Evolutionary conservation across 73 alveolate genomes (phyloP), one percentile per base, ranked within the genome.

Genomic region (Symbiodinium natans): DNA sequence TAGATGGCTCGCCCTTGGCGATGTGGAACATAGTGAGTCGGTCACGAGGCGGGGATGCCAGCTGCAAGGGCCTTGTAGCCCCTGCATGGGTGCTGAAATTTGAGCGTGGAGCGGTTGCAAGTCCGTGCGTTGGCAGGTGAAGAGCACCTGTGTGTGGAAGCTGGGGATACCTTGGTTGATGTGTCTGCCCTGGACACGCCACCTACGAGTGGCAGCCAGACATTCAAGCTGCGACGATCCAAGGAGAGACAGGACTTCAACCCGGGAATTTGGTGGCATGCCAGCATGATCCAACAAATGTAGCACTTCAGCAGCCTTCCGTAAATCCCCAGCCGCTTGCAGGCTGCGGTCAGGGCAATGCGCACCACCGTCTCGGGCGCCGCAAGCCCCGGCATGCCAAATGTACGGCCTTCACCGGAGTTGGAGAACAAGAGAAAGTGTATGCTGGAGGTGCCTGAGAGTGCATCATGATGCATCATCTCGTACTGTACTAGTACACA

Each of bases 121-220:
- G n/a, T n/a, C n/a, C 71, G 1, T 52, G 27, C 71, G 23, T 52
- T 23, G 71, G 71, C 71, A 63, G 80, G 80, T 29, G 86, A 89
- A 31, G 95, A 89, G 39, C 86, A 68, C 34, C 86, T 89, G 38
- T 89, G 95, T 39, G 95, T 89, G 85, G 95, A 89, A 68, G 86
- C 86, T 6, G 95, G 77, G 21, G 95, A 89, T 59, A 29, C 41
- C 56, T 74, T 89, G 75, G 75, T 89, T 34, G 48, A 89, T 25
- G 95, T 10, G 29, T n/a, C 75, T 27, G 41, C 74, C 73, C 1
- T 25, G 77, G 43, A 29, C 46, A n/a, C 92, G 0, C 31, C 34
- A 25, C 25, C 63, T 21, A 33, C 73, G 83, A 43, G 10, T 48
- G 94, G 40, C 41, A 75, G 34, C 3, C 94, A 82, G 23, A 5